Evolutionary conservation across 208 protist genomes (phyloP).

Genomic region (Trypanosoma congolense): DNA sequence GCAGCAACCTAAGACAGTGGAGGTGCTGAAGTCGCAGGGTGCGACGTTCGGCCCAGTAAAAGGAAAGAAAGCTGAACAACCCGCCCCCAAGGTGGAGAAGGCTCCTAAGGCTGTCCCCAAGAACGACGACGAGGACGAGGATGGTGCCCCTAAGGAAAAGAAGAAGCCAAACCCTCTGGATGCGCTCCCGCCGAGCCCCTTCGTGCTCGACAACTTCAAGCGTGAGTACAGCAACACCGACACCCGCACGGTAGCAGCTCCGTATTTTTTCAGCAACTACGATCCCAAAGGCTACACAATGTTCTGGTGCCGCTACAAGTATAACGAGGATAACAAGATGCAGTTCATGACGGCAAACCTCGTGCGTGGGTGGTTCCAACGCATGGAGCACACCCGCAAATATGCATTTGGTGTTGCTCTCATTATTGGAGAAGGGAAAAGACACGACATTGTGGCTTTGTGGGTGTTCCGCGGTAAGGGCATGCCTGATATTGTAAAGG

Average conservation of each 20-base stretch:
- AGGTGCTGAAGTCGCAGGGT: conserved; percentile 47
- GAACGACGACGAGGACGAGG: conserved; percentile 42
- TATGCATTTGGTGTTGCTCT: conserved; percentile 78
- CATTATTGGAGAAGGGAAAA: conserved; percentile 67
- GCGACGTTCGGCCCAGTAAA: conserved; percentile 48
- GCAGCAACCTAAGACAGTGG: conserved; percentile 64
- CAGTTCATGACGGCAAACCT: conserved; percentile 86
- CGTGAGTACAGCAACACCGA: conserved; percentile 76
- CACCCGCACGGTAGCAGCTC: conserved; percentile 62
- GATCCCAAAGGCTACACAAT: conserved; percentile 64
- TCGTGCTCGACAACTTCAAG: conserved; percentile 73
- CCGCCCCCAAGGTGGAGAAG: conserved; percentile 16
- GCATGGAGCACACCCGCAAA: conserved; percentile 81
- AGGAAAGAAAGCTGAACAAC: conserved; percentile 26
- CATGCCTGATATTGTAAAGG: conserved; percentile 71
- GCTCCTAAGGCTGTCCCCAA: conserved; percentile 8
- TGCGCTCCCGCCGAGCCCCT: conserved; percentile 35
- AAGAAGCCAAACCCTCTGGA: conserved; percentile 73
- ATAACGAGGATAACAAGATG: conserved; percentile 80
- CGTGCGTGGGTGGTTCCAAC: conserved; percentile 77
- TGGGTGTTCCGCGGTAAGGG: conserved; percentile 81
- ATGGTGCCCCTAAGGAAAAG: conserved; percentile 40
- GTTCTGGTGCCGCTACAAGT: conserved; percentile 78
- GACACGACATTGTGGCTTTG: conserved; percentile 68
- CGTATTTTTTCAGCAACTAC: conserved; percentile 66